These are phyloP conservation scores for Starmerella riodocensis DNA, from an alignment of 805 yeast species.

Conservation along the genomic window DNA sequence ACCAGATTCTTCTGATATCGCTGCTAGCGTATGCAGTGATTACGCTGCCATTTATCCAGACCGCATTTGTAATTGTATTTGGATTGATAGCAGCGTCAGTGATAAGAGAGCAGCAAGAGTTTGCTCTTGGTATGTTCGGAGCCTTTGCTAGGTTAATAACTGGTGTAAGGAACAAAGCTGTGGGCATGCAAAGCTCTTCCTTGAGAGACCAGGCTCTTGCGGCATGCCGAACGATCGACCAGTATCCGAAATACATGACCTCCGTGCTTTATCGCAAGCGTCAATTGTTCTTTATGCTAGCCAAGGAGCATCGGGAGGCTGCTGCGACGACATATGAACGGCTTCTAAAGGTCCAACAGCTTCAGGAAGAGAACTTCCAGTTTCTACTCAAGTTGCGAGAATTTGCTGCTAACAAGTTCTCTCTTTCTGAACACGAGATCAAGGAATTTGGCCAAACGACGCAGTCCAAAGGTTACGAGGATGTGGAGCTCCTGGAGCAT, in stretches of 20 bases:
- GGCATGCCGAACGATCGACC: slow-evolving; percentile 21
- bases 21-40: slow-evolving; percentile 1
- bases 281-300: slow-evolving; percentile 28
- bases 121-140: not conserved
- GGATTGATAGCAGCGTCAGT: not conserved
- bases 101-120: not conserved
- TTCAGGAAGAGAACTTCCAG: slow-evolving; percentile 36
- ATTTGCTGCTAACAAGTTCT: slow-evolving; percentile 27
- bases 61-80: not conserved
- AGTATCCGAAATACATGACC: slow-evolving; percentile 13
- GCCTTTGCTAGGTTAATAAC: slow-evolving; percentile 1
- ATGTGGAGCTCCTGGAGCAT: slow-evolving; percentile 48
- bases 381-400: slow-evolving; percentile 37
- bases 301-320: slow-evolving; percentile 43
- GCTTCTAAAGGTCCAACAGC: slow-evolving; percentile 36
- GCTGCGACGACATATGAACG: slow-evolving; percentile 43
- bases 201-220: not conserved
- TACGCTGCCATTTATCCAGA: not conserved
- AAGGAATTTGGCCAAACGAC: slow-evolving; percentile 18
- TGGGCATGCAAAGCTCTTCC: not conserved
- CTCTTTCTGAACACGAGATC: slow-evolving; percentile 36
- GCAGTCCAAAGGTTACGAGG: slow-evolving; percentile 22
- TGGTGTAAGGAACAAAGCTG: not conserved
- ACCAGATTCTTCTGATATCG: not conserved
- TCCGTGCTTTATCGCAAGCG: slow-evolving; percentile 18